Evolutionary conservation across 148 eudicot species (phyloP), one percentile per base, ranked within the genome.

Genomic region (Cornus florida): DNA sequence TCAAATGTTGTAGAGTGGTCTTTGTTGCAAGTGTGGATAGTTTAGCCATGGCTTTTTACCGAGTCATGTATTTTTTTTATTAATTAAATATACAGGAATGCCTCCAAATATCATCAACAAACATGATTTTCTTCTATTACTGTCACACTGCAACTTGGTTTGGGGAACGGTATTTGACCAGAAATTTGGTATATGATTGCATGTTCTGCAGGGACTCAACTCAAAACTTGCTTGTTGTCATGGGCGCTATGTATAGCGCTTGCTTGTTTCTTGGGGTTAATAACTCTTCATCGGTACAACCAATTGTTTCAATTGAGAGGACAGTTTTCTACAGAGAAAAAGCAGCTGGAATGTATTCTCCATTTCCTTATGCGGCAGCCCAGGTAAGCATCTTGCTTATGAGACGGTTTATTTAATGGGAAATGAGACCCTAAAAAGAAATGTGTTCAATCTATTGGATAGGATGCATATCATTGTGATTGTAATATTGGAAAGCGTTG

Each of bases 261-360:
- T 83, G 86, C 83, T 67, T 92, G 84, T 95, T 95, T 83, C 80
- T 95, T 77, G 97, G 99, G 10, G 88, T 92, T 66, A 93, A 87
- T 72, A 95, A 95, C 77, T 83, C 97, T 71, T 87, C 97, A 7
- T 85, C 94, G 11, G 99, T 95, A 56, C 99, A 95, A 79, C 97
- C 97, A 31, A 80, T 95, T 32, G 84, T 95, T 81, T 85, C 97
- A 41, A 88, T 92, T 76, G 99, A 91, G 77, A 93, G 98, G 80
- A 83, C 94, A 46, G 98, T 95, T 28, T 95, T 95, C 82, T 95
- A 95, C 79, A 78, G 97, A 80, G 99, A 95, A 84, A 92, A 78
- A 80, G 97, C 97, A 57, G 99, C 99, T 79, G 97, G 99, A 80
- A 89, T 95, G 98, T 93, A 92, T 76, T 89, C 97, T 68, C 87